Evolutionary conservation across 768 basidiomycete species (phyloP).

Genomic region (Auricularia heimuer): DNA sequence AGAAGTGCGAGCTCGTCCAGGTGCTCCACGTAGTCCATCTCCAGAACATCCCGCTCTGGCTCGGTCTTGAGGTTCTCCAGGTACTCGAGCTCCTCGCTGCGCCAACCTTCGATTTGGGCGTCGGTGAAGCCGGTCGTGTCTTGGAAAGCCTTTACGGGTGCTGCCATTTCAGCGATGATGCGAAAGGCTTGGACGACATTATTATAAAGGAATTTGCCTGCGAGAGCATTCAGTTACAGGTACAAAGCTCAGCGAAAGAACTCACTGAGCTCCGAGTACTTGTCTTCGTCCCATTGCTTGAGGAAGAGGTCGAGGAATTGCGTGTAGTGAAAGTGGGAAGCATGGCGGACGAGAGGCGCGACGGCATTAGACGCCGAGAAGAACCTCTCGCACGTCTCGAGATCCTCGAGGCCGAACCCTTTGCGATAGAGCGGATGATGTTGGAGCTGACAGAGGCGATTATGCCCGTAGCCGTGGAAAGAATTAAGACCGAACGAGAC

Average conservation of each 20-base stretch:
- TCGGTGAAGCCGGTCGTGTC: background rate
- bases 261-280: slow-evolving; percentile 10
- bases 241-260: background rate
- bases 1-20: background rate
- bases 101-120: background rate
- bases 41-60: background rate
- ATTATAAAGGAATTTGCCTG: background rate
- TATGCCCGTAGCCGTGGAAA: slow-evolving; percentile 14
- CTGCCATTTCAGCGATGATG: background rate
- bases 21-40: background rate
- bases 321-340: slow-evolving; percentile 10
- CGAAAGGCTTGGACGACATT: background rate
- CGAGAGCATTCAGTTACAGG: background rate
- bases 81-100: background rate
- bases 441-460: slow-evolving; percentile 11
- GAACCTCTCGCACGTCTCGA: slow-evolving; percentile 13
- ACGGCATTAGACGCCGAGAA: slow-evolving; percentile 12
- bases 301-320: slow-evolving; percentile 11
- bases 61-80: background rate
- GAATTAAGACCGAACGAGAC: background rate
- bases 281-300: slow-evolving; percentile 17
- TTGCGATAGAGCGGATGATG: slow-evolving; percentile 10
- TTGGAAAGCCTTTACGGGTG: background rate
- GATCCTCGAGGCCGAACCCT: slow-evolving; percentile 13
- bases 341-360: slow-evolving; percentile 10